These are phyloP conservation scores for Yamadazyma trypodendri DNA, from an alignment of 1,139 yeast species.

Conservation along the genomic window DNA sequence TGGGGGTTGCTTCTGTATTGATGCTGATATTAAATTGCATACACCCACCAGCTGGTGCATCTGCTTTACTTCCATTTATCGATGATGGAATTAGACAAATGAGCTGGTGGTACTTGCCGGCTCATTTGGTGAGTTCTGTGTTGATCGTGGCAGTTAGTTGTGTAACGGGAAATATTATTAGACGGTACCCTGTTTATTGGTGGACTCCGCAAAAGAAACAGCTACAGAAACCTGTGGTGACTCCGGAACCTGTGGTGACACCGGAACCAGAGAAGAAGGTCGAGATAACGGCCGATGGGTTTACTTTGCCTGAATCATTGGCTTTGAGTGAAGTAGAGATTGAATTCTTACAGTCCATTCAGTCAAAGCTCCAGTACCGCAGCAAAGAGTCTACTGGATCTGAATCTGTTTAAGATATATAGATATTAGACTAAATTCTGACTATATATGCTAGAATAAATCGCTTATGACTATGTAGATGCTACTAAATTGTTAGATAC, in stretches of 20 bases:
- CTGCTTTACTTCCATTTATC: slow-evolving; percentile 59
- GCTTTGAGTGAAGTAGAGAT: slow-evolving; percentile 26
- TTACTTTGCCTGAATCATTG: slow-evolving; percentile 24
- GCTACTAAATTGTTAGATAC: too few species aligned
- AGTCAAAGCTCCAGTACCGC: slow-evolving; percentile 13
- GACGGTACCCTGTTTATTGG: slow-evolving; percentile 63
- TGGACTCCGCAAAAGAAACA: slow-evolving; percentile 46
- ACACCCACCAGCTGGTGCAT: slow-evolving; percentile 78
- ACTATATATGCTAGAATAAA: too few species aligned
- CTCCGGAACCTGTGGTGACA: too few species aligned
- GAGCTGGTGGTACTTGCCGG: slow-evolving; percentile 72
- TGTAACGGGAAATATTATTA: slow-evolving; percentile 53
- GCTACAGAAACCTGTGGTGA: too few species aligned
- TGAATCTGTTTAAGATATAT: slow-evolving; percentile 3
- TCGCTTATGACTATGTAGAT: too few species aligned
- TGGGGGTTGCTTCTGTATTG: slow-evolving; percentile 52
- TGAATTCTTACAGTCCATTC: slow-evolving; percentile 27
- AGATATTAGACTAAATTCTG: too few species aligned
- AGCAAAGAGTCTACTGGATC: background rate
- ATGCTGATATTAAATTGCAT: slow-evolving; percentile 61
- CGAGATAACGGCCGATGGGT: slow-evolving; percentile 19
- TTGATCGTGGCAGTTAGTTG: slow-evolving; percentile 54
- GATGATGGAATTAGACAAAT: slow-evolving; percentile 46
- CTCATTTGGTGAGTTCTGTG: slow-evolving; percentile 51
- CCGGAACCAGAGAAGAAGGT: slow-evolving; percentile 10